Conservation (phyloP, 176 grass and related monocot species). For the Phyllostachys edulis region DNA sequence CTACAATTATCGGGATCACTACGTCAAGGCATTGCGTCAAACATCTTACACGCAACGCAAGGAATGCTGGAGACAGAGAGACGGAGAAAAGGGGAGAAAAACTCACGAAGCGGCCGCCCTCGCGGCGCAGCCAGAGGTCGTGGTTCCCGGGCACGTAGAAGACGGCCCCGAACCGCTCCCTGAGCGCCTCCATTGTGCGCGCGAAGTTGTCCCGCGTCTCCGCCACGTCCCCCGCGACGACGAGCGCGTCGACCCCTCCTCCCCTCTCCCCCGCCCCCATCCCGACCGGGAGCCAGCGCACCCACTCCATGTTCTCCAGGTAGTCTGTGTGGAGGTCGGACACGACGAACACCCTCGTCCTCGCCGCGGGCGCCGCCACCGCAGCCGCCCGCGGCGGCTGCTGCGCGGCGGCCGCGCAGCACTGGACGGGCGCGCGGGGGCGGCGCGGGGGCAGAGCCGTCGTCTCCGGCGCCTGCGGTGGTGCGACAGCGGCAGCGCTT, state of each 20-base stretch:
- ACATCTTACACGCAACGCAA: slow-evolving; percentile 24
- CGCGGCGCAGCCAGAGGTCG: slow-evolving; percentile 86
- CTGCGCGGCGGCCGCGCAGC: slow-evolving; percentile 27
- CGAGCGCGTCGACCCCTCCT: slow-evolving; percentile 53
- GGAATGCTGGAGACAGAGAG: not conserved
- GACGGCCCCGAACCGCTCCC: slow-evolving; percentile 55
- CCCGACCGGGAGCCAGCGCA: slow-evolving; percentile 52
- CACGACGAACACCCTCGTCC: slow-evolving; percentile 72
- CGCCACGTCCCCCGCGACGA: slow-evolving; percentile 86
- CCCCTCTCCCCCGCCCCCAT: not conserved
- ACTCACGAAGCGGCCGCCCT: slow-evolving; percentile 69
- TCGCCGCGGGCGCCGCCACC: not conserved
- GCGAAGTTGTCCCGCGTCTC: slow-evolving; percentile 75
- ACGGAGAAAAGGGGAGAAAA: accelerated
- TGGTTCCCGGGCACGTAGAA: slow-evolving; percentile 95
- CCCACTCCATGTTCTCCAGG: slow-evolving; percentile 96
- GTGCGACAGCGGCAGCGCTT: slow-evolving; percentile 28
- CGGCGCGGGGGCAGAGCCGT: not conserved
- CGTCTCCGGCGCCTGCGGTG: slow-evolving; percentile 21
- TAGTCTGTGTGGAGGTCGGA: slow-evolving; percentile 95
- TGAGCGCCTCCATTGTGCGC: slow-evolving; percentile 68
- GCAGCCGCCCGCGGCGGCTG: slow-evolving; percentile 3
- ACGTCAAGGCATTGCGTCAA: slow-evolving; percentile 40
- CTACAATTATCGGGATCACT: not conserved
- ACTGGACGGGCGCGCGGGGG: slow-evolving; percentile 10